These are phyloP conservation scores for Calonectria naviculata DNA, from an alignment of 2,329 filamentous ascomycete species.

Conservation along the genomic window DNA sequence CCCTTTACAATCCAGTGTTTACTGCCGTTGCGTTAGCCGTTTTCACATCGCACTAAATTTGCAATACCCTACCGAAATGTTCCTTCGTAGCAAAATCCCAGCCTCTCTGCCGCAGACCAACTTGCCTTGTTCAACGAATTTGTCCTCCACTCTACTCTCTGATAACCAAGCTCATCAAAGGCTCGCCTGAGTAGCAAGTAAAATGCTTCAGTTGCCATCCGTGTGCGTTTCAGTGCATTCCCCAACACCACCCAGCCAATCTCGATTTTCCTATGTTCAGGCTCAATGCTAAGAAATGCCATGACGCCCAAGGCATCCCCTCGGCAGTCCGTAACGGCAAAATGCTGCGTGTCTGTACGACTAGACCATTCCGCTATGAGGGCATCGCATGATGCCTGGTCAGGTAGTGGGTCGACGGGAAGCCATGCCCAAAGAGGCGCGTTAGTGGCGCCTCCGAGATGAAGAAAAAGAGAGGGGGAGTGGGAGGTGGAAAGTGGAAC, in stretches of 20 bases:
- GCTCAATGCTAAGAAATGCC: neutral
- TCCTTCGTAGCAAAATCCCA: neutral
- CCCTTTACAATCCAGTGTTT: neutral
- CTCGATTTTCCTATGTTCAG: neutral
- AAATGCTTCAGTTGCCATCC: neutral
- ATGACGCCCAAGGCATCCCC: neutral
- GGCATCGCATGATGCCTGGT: neutral
- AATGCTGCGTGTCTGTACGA: neutral
- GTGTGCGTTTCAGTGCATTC: neutral
- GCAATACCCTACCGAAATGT: neutral
- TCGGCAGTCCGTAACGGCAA: neutral
- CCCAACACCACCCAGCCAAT: neutral
- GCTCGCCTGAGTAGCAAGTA: neutral
- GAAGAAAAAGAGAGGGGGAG: neutral
- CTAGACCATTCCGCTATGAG: neutral
- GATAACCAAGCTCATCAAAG: neutral
- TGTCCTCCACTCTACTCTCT: neutral
- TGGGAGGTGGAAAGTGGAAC: neutral
- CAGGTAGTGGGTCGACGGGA: neutral
- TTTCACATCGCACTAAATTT: neutral
- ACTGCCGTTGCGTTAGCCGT: neutral
- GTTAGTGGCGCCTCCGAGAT: neutral
- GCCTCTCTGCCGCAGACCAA: neutral
- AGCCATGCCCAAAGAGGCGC: neutral
- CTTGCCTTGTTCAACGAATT: neutral